A percentile compares a stretch with the other conserved stretches of the same genome.
Evolutionary conservation across 108 stramenopile species (phyloP).

Genomic region (Hondaea fermentalgiana): DNA sequence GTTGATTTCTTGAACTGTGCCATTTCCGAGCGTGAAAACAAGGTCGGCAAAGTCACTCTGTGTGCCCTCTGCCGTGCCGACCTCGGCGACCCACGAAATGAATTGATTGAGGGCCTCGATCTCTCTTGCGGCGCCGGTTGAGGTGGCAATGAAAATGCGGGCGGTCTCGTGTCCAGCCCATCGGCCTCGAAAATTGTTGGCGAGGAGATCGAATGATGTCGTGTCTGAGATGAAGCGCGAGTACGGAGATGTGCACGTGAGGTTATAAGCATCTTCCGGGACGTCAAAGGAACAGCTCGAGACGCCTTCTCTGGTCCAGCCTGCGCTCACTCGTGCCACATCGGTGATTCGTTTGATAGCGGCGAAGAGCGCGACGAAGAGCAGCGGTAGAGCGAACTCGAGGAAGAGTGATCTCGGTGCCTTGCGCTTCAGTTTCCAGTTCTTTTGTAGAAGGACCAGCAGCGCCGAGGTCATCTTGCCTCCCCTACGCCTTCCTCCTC

Average conservation of each 20-base stretch:
- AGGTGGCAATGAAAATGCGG: not conserved
- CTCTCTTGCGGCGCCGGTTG: not conserved
- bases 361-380: constrained; percentile 2
- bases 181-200: not conserved
- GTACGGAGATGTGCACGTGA: not conserved
- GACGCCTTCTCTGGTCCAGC: not conserved
- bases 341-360: not conserved
- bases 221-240: not conserved
- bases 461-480: too few relatives aligned
- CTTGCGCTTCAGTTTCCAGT: not conserved
- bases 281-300: not conserved
- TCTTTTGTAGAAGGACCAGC: not conserved
- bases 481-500: too few relatives aligned
- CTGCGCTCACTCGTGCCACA: not conserved
- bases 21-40: not conserved
- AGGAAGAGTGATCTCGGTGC: not conserved
- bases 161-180: not conserved
- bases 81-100: not conserved
- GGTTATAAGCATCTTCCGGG: not conserved
- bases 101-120: not conserved
- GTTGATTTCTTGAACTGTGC: not conserved
- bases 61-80: not conserved
- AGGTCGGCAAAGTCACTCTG: not conserved
- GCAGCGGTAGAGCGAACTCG: not conserved
- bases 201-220: not conserved